phyloP scores from a whole-genome alignment of 805 yeast species.

The Suhomyces emberorum region DNA sequence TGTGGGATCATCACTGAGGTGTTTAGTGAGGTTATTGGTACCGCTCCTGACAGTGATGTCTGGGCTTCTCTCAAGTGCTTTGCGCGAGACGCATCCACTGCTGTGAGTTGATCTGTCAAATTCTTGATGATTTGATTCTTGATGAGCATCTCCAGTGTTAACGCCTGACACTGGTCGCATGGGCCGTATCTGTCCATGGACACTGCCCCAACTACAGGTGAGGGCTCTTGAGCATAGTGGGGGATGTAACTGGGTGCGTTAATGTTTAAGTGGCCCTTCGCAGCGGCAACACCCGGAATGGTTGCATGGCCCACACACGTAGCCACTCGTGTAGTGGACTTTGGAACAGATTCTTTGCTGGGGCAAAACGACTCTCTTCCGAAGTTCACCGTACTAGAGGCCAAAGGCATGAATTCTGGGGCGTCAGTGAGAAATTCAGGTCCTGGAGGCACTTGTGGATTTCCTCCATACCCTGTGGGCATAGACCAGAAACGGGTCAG shows the following conservation, averaged over 20 bases:
- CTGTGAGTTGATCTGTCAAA: constrained; percentile 32
- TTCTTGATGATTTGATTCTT: constrained; percentile 46
- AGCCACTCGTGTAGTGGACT: no score
- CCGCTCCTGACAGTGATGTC: no score
- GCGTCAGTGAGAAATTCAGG: neutral
- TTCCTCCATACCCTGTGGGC: neutral
- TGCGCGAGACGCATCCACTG: constrained; percentile 12
- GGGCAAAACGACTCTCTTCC: no score
- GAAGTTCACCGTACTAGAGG: neutral
- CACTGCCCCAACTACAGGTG: neutral
- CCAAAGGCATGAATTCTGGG: neutral
- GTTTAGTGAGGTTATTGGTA: constrained; percentile 5
- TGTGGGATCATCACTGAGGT: constrained; percentile 35
- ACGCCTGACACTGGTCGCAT: constrained; percentile 23
- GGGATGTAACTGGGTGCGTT: constrained; percentile 33
- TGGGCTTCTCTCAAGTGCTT: constrained; percentile 10
- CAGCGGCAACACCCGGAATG: constrained; percentile 2
- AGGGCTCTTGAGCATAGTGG: constrained; percentile 6
- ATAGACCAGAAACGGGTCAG: constrained; percentile 4
- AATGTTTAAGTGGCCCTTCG: constrained; percentile 19
- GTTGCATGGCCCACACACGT: no score
- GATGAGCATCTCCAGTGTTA: constrained; percentile 50
- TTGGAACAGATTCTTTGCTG: no score
- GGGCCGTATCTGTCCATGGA: neutral
- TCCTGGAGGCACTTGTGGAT: neutral